Conservation (phyloP, 768 basidiomycete species). For the Tylopilus sp. region DNA sequence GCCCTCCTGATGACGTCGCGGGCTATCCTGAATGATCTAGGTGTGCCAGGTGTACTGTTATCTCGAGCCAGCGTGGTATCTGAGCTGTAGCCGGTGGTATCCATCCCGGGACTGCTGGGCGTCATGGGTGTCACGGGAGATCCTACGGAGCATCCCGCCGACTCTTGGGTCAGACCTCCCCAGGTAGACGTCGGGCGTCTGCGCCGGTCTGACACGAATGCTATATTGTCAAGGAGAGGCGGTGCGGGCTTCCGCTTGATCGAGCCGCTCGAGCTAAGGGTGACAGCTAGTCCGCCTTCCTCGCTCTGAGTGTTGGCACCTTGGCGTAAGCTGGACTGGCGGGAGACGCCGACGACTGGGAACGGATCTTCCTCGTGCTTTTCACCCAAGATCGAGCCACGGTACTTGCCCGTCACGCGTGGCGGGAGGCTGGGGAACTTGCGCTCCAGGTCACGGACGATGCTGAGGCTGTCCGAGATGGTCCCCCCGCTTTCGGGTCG, state of each 20-base stretch:
- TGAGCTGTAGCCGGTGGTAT: constrained; percentile 1
- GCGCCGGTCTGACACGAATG: constrained; percentile 2
- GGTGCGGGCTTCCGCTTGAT: constrained; percentile 32
- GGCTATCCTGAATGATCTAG: constrained; percentile 14
- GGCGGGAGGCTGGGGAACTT: constrained; percentile 54
- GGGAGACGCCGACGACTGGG: constrained; percentile 24
- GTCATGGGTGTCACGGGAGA: constrained; percentile 6
- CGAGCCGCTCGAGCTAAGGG: constrained; percentile 18
- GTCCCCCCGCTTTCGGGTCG: constrained; percentile 24
- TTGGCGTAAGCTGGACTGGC: constrained; percentile 19
- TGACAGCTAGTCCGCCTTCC: constrained; percentile 5
- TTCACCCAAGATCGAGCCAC: constrained; percentile 24
- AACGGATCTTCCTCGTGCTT: constrained; percentile 21
- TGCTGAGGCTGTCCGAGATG: constrained; percentile 41
- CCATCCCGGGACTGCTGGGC: constrained; percentile 8
- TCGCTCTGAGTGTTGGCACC: constrained; percentile 8
- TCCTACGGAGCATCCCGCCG: not conserved
- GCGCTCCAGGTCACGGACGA: constrained; percentile 47
- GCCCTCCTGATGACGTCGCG: constrained; percentile 18
- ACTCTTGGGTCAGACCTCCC: constrained; percentile 20
- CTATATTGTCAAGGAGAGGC: constrained; percentile 21
- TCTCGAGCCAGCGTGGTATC: not conserved
- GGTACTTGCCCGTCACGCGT: constrained; percentile 28
- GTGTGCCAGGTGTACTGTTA: constrained; percentile 5
- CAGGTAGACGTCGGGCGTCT: constrained; percentile 18